A percentile compares a stretch with the other conserved stretches of the same genome.
Evolutionary conservation across 139 green algal species (phyloP).

Genomic region (Desmodesmus armatus): DNA sequence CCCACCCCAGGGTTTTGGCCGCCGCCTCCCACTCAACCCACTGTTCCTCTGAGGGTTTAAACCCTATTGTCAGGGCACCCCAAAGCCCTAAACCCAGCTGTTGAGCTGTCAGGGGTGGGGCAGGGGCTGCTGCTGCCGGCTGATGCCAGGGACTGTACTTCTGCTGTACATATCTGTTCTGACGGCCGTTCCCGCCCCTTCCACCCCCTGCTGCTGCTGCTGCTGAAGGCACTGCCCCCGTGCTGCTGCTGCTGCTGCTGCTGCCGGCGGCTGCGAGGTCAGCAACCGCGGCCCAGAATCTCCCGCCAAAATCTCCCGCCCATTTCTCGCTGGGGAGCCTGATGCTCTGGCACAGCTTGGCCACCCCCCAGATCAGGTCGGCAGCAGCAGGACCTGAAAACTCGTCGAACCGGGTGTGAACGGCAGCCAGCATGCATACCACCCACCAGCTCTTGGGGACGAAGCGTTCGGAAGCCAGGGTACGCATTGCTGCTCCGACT

Average conservation of each 20-base stretch:
- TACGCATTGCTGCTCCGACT: not conserved
- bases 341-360: not conserved
- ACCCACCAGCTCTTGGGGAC: not conserved
- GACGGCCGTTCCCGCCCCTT: too few species aligned
- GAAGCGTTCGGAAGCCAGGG: not conserved
- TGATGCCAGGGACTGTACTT: too few species aligned
- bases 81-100: constrained; percentile 22
- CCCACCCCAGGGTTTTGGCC: not conserved
- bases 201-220: too few species aligned
- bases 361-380: constrained; percentile 7
- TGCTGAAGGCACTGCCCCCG: not conserved
- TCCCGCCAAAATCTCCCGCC: not conserved
- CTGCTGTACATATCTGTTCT: too few species aligned
- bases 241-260: too few species aligned
- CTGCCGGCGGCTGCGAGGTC: not conserved
- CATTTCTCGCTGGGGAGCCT: constrained; percentile 17
- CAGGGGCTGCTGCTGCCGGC: too few species aligned
- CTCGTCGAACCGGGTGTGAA: not conserved
- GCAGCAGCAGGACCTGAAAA: not conserved
- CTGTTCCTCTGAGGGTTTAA: not conserved
- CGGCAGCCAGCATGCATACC: constrained; percentile 7
- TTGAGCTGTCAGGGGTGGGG: too few species aligned
- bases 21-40: constrained; percentile 6
- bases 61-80: constrained; percentile 12
- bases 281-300: not conserved